Base-by-base conservation (phyloP, 805 yeast genomes). In the Candida nitratophila region DNA sequence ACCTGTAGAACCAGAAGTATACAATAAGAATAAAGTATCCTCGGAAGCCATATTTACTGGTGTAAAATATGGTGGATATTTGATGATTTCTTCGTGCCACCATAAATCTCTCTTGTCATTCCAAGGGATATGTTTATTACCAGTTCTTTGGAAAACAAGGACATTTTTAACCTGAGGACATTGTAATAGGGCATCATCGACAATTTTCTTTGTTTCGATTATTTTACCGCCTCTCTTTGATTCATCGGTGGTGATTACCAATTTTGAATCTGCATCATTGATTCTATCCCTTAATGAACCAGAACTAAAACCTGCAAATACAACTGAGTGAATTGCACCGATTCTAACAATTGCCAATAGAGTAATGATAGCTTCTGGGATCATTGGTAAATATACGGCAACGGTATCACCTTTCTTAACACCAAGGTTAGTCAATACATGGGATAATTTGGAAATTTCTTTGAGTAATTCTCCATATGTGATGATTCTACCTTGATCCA, bases 1-100 rank as follows among this genome's bases (percentile, higher is more conserved):
- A 50, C 95, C 95, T 12, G 95, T 86, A 20, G 91, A 83, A 44
- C 95, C 95, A 16, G 91, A 84, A 37, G 95, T 86, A 64, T 86
- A 86, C 52, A 86, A 74, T 65, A 86, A 71, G 67, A 86, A 86
- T 57, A 86, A 68, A 39, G 91, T 86, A 64, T 86, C 90, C 66
- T 86, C 95, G n/a, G 90, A 64, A 59, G 74, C 73, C 47, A 85
- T 87, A 22, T 88, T 80, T 39, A 73, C 81, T 20, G 89, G 84
- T n/a, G 93, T 83, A 53, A 66, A 68, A 66, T 83, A 86, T 37
- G 83, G 77, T 44, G 81, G 74, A 61, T 76, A 79, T 62, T 82
- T 83, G 47, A 68, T 69, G 43, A 76, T 60, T 66, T 83, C 91
- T 49, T 74, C 82, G 54, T 81, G 79, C 87, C 89, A 86, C 77